Evolutionary conservation across 2,329 filamentous ascomycete genomes (phyloP), one percentile per base, ranked within the genome.

Genomic region (Curvularia lunata): DNA sequence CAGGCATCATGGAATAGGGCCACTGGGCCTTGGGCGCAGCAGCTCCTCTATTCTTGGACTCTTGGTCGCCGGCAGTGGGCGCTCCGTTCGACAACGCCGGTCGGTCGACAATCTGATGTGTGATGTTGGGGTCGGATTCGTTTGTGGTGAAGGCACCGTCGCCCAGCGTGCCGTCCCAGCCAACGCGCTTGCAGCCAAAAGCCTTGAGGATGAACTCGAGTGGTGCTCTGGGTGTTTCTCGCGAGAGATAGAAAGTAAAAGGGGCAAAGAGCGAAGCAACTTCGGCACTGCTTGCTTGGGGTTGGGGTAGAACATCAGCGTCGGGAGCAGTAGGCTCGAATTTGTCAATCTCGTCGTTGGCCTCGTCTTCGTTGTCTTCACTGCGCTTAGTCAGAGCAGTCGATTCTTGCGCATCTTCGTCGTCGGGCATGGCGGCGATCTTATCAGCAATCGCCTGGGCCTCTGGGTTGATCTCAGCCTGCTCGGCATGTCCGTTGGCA

Each of bases 141-240:
- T 97, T 86, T 49, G 91, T 90, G 30, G 93, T 98, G 80, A 91
- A 99, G 48, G 95, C 91, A 46, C 95, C 95, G 61, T 92, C 93
- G 51, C 95, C 95, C 19, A 97, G 85, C 21, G 96, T 89, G 30
- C 87, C 84, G 73, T 98, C 94, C 95, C 95, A 99, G 41, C 93
- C 95, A 66, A 99, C 89, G 43, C 94, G 87, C 82, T 94, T 97
- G 83, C 94, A 98, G 63, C 95, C 95, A 73, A 98, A 99, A 3
- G 94, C 86, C 73, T 93, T 90, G 52, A 99, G 85, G 53, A 99
- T 86, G 74, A 99, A 97, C 77, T 99, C 95, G 21, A 99, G 83
- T 2, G 95, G 88, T 64, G 92, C 90, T 64, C 93, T 87, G 13
- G 95, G 95, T 3, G 94, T 93, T 80, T 99, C 95, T 69, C 95